Conservation (phyloP, 2,329 filamentous ascomycete genomes). For the Pseudonectria foliicola region DNA sequence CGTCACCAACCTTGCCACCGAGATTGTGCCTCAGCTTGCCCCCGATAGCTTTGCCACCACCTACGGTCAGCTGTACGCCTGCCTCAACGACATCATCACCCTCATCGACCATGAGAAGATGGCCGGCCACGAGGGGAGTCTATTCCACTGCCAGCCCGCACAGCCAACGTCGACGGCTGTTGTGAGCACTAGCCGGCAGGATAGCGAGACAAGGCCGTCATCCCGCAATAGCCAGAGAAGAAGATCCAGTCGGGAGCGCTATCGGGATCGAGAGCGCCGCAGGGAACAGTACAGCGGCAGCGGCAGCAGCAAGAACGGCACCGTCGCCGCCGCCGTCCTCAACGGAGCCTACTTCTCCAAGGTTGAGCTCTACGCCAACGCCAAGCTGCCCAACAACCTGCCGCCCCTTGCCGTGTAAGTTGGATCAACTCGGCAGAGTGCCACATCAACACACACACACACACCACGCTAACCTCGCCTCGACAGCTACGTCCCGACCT, state of each 20-base stretch:
- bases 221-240: too few species aligned
- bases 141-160: slow-evolving; percentile 35
- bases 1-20: slow-evolving; percentile 36
- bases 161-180: background rate
- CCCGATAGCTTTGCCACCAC: slow-evolving; percentile 34
- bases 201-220: too few species aligned
- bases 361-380: slow-evolving; percentile 72
- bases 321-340: slow-evolving; percentile 18
- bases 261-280: too few species aligned
- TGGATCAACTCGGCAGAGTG: too few species aligned
- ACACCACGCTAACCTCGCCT: too few species aligned
- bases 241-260: too few species aligned
- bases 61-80: slow-evolving; percentile 53
- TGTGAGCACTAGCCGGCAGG: too few species aligned
- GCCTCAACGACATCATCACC: slow-evolving; percentile 63
- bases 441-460: too few species aligned
- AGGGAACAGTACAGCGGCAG: slow-evolving; percentile 10
- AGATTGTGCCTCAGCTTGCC: slow-evolving; percentile 26
- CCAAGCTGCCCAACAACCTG: slow-evolving; percentile 60
- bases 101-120: slow-evolving; percentile 60
- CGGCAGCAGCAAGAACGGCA: slow-evolving; percentile 10
- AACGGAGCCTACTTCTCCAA: slow-evolving; percentile 63
- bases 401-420: slow-evolving; percentile 60
- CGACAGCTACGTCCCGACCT: slow-evolving; percentile 62
- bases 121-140: slow-evolving; percentile 45